Percentiles rank a stretch among this genome's conserved stretches.
These are phyloP conservation scores for Pythium sukuiense DNA, from an alignment of 352 stramenopile species.

Conservation along the genomic window DNA sequence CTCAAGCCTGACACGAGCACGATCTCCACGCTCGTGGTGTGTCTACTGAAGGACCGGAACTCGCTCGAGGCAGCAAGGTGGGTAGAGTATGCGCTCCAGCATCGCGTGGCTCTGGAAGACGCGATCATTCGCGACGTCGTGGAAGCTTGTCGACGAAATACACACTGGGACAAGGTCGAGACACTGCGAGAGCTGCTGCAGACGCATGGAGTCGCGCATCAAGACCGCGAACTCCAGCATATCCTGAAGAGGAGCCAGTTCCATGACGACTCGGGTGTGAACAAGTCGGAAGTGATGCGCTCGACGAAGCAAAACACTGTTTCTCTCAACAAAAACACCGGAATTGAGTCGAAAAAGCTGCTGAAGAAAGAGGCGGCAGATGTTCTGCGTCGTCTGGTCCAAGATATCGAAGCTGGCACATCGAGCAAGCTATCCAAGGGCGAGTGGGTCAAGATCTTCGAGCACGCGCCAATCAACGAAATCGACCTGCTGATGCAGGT, in stretches of 20 bases:
- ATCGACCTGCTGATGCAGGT: constrained; percentile 28
- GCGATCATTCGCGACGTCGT: constrained; percentile 35
- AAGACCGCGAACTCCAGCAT: constrained; percentile 15
- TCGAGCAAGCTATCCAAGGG: not conserved
- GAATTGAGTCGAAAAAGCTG: constrained; percentile 3
- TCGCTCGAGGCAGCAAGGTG: constrained; percentile 15
- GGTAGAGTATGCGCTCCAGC: constrained; percentile 22
- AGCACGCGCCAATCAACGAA: constrained; percentile 24
- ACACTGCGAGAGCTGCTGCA: constrained; percentile 8
- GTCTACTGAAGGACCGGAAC: constrained; percentile 42
- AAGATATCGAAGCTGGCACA: not conserved
- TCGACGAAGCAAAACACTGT: not conserved
- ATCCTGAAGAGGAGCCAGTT: constrained; percentile 9
- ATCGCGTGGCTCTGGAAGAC: constrained; percentile 15
- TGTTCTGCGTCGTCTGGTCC: not conserved
- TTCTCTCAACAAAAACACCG: not conserved
- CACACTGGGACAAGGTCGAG: constrained; percentile 38
- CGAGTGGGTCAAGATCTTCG: constrained; percentile 26
- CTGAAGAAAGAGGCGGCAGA: constrained; percentile 9
- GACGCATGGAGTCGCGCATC: constrained; percentile 15
- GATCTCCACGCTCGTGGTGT: constrained; percentile 40
- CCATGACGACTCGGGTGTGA: not conserved
- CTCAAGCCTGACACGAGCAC: constrained; percentile 47
- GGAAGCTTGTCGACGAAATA: constrained; percentile 46
- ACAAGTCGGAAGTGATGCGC: not conserved